These are phyloP conservation scores for Mycena olivaceomarginata DNA, from an alignment of 768 basidiomycete species.

Conservation along the genomic window DNA sequence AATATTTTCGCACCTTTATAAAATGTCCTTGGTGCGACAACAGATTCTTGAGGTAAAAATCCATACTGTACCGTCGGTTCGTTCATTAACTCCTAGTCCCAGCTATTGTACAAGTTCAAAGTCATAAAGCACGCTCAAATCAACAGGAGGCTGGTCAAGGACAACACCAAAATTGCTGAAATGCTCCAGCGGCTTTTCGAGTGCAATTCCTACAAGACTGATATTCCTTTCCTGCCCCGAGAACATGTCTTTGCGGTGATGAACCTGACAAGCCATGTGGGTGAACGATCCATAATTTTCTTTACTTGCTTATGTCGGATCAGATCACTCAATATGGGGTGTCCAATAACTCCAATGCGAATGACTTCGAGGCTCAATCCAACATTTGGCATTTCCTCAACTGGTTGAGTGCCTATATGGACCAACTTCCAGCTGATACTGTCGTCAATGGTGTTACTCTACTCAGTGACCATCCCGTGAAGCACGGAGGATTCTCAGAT, in stretches of 20 bases:
- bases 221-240: neutral
- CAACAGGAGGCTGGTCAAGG: neutral
- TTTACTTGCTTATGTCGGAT: neutral
- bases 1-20: neutral
- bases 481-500: neutral
- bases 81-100: neutral
- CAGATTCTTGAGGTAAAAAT: neutral
- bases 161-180: neutral
- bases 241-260: neutral
- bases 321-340: neutral
- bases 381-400: neutral
- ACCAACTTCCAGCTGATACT: neutral
- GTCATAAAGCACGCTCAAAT: neutral
- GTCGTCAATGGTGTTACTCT: neutral
- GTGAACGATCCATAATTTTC: neutral
- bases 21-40: neutral
- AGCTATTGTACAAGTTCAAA: neutral
- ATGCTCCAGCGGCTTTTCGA: neutral
- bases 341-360: neutral
- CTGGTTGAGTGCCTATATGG: neutral
- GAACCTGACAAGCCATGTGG: neutral
- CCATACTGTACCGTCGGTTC: neutral
- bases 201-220: conserved; percentile 1
- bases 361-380: neutral
- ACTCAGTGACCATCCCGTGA: neutral